Percentiles rank a stretch among this genome's conserved stretches.
These are phyloP conservation scores for Colletotrichum sp. DNA, from an alignment of 2,329 filamentous ascomycete species.

Conservation along the genomic window DNA sequence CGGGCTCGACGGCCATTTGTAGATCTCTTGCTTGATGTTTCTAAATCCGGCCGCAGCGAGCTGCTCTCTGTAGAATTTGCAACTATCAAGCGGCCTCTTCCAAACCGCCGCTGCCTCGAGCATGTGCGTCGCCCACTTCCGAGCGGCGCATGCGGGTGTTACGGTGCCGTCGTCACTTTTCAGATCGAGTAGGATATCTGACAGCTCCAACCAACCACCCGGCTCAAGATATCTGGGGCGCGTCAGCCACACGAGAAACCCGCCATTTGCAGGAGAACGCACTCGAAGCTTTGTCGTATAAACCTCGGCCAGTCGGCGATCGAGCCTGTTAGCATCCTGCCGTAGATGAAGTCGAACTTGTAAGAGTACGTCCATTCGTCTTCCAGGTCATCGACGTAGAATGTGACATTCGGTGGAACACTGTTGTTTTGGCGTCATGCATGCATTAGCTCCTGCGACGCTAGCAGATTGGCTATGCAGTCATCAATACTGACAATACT, in stretches of 20 bases:
- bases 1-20: constrained; percentile 53
- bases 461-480: neutral
- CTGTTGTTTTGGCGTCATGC: neutral
- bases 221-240: constrained; percentile 36
- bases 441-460: neutral
- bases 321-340: constrained; percentile 41
- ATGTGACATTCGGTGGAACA: constrained; percentile 54
- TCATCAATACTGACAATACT: constrained; percentile 28
- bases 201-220: constrained; percentile 48
- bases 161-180: constrained; percentile 48
- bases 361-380: constrained; percentile 42
- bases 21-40: constrained; percentile 52
- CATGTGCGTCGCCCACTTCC: constrained; percentile 36
- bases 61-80: constrained; percentile 35
- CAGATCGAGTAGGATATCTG: constrained; percentile 44
- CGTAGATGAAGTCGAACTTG: constrained; percentile 46
- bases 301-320: constrained; percentile 40
- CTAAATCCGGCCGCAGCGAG: constrained; percentile 58
- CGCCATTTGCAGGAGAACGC: neutral
- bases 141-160: constrained; percentile 23
- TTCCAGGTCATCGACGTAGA: constrained; percentile 49
- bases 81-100: constrained; percentile 32
- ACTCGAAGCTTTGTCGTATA: constrained; percentile 39
- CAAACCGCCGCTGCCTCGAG: constrained; percentile 33
- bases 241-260: neutral